phyloP scores from a whole-genome alignment of 345 rosid species.

The Rhodamnia rubescens region DNA sequence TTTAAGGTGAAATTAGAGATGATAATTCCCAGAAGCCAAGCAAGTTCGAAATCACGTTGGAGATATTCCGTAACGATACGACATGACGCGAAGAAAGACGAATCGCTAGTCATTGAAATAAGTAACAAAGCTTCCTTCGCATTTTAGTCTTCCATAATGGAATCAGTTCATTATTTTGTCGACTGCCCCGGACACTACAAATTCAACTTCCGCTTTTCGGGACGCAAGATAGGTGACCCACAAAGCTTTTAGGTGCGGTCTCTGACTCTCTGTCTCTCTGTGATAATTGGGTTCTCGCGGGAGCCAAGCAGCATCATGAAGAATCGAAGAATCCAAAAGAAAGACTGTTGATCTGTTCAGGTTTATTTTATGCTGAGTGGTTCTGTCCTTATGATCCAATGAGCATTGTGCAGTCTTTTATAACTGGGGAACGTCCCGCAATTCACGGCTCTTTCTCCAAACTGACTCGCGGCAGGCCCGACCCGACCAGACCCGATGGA shows the following conservation, averaged over 20 bases:
- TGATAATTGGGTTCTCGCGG: background rate
- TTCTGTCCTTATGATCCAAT: background rate
- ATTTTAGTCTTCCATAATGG: background rate
- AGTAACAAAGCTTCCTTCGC: background rate
- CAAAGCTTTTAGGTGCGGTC: background rate
- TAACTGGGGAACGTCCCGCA: background rate
- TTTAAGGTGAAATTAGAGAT: background rate
- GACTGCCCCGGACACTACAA: background rate
- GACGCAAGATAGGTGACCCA: background rate
- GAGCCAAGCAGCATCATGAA: background rate
- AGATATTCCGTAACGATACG: background rate
- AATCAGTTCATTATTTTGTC: background rate
- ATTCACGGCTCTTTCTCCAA: background rate
- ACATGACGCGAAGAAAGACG: background rate
- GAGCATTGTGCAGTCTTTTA: background rate
- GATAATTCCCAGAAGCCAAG: background rate
- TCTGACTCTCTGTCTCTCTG: background rate
- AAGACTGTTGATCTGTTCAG: background rate
- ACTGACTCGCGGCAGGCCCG: background rate
- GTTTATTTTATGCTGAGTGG: background rate
- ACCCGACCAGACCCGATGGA: background rate
- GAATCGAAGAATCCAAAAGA: background rate
- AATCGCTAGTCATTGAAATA: background rate
- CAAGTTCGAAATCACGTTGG: background rate
- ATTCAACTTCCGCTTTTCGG: background rate